A percentile compares a stretch with the other conserved stretches of the same genome.
Evolutionary conservation across 2,329 filamentous ascomycete species (phyloP).

Genomic region (Plenodomus lindquistii): DNA sequence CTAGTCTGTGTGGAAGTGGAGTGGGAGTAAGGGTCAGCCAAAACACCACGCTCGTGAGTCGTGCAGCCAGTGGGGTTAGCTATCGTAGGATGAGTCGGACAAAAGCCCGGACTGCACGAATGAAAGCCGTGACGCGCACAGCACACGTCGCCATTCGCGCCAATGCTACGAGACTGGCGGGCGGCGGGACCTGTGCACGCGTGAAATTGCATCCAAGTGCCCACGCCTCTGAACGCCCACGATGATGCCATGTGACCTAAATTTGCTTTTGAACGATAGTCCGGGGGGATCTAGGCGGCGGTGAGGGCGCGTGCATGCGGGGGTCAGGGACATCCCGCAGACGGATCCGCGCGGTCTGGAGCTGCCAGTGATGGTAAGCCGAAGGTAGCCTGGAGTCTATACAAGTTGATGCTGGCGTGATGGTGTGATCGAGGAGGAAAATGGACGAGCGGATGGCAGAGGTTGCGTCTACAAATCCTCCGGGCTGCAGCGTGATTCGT

Average conservation of each 20-base stretch:
- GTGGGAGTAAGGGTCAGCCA: slow-evolving; percentile 20
- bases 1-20: slow-evolving; percentile 22
- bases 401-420: slow-evolving; percentile 14
- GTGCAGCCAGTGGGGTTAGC: slow-evolving; percentile 25
- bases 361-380: slow-evolving; percentile 26
- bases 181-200: slow-evolving; percentile 4
- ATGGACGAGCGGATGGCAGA: slow-evolving; percentile 15
- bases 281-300: slow-evolving; percentile 22
- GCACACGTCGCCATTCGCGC: slow-evolving; percentile 10
- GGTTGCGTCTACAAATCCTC: slow-evolving; percentile 2
- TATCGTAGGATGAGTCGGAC: slow-evolving; percentile 25
- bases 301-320: slow-evolving; percentile 30
- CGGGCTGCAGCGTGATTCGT: neutral
- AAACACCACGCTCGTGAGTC: slow-evolving; percentile 33
- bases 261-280: slow-evolving; percentile 16
- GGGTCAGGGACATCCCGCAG: slow-evolving; percentile 13
- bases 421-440: slow-evolving; percentile 22
- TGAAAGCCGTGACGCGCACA: slow-evolving; percentile 22
- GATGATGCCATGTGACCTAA: slow-evolving; percentile 13
- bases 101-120: slow-evolving; percentile 18
- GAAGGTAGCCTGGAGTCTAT: slow-evolving; percentile 31
- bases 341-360: slow-evolving; percentile 14
- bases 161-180: slow-evolving; percentile 17
- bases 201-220: slow-evolving; percentile 16
- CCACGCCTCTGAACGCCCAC: slow-evolving; percentile 8